A percentile compares a stretch with the other conserved stretches of the same genome.
phyloP scores from a whole-genome alignment of 163 green algal species.

The Chlamydomonas reinhardtii region DNA sequence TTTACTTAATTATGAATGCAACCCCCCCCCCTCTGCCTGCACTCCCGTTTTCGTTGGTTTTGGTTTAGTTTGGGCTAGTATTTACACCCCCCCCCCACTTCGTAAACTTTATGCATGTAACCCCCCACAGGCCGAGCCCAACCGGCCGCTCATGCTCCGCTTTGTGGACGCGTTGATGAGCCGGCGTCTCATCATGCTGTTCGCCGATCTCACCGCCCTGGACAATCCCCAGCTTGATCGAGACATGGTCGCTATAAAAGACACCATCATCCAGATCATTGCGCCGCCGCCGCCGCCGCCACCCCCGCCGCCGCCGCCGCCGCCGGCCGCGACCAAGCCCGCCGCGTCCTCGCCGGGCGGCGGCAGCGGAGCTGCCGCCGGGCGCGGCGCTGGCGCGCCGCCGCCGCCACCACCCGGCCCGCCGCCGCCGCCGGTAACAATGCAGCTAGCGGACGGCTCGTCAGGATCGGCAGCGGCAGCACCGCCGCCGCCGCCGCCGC shows the following conservation, averaged over 20 bases:
- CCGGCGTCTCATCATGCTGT: neutral
- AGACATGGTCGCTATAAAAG: slow-evolving; percentile 4
- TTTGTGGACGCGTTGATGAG: slow-evolving; percentile 23
- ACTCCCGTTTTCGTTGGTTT: too few species aligned
- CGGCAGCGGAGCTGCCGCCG: neutral
- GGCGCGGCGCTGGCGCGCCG: neutral
- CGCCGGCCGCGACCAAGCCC: neutral
- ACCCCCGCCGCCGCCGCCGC: neutral
- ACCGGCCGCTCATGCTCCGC: slow-evolving; percentile 6
- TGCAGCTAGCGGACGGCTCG: neutral
- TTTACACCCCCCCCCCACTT: too few species aligned
- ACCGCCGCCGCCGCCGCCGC: neutral
- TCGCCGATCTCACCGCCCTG: slow-evolving; percentile 36
- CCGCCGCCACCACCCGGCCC: neutral
- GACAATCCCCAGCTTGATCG: slow-evolving; percentile 26
- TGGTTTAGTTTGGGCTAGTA: too few species aligned
- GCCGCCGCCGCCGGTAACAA: neutral
- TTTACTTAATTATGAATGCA: too few species aligned
- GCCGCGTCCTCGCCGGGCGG: too few species aligned
- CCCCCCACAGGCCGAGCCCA: slow-evolving; percentile 27
- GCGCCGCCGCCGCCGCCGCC: slow-evolving; percentile 33
- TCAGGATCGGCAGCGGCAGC: neutral
- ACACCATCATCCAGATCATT: slow-evolving; percentile 43
- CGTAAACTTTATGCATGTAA: too few species aligned
- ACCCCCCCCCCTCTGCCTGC: too few species aligned